Evolutionary conservation across 352 stramenopile species (phyloP).

Genomic region (Paralagenidium karlingii): DNA sequence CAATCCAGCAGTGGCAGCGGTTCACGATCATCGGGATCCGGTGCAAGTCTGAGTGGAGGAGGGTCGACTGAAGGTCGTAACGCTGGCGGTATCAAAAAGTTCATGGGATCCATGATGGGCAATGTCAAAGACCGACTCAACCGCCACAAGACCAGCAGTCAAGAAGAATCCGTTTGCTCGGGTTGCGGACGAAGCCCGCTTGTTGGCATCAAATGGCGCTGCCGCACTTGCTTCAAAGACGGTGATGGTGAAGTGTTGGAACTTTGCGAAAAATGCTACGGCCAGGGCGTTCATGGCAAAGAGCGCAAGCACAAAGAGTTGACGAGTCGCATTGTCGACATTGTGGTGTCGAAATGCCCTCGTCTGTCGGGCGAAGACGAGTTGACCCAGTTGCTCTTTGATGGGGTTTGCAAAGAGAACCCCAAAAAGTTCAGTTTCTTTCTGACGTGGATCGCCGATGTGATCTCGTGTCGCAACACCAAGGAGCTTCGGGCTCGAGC

Average conservation of each 20-base stretch:
- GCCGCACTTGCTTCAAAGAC: slow-evolving; percentile 27
- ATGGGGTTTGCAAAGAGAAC: slow-evolving; percentile 68
- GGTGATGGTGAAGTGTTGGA: slow-evolving; percentile 13
- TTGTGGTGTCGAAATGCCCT: slow-evolving; percentile 47
- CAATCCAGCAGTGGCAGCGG: slow-evolving; percentile 9
- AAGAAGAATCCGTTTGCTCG: slow-evolving; percentile 48
- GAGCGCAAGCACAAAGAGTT: slow-evolving; percentile 40
- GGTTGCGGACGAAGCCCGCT: slow-evolving; percentile 44
- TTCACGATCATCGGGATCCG: too few relatives aligned
- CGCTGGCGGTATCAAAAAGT: slow-evolving; percentile 63
- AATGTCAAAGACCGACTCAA: slow-evolving; percentile 56
- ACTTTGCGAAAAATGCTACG: slow-evolving; percentile 67
- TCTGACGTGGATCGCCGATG: slow-evolving; percentile 63
- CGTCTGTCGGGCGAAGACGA: slow-evolving; percentile 31
- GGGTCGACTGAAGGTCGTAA: slow-evolving; percentile 11
- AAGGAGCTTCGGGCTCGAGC: slow-evolving; percentile 49
- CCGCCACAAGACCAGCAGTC: slow-evolving; percentile 26
- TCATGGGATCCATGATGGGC: slow-evolving; percentile 56
- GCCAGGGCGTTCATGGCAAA: slow-evolving; percentile 52
- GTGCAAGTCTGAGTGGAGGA: slow-evolving; percentile 8
- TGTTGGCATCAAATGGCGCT: slow-evolving; percentile 44
- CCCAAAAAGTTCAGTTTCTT: slow-evolving; percentile 77
- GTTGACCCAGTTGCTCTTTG: slow-evolving; percentile 41
- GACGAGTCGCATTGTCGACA: slow-evolving; percentile 47
- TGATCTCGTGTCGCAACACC: slow-evolving; percentile 46